Base-by-base conservation (phyloP, 441 rosid genomes). In the Gossypium laxum region DNA sequence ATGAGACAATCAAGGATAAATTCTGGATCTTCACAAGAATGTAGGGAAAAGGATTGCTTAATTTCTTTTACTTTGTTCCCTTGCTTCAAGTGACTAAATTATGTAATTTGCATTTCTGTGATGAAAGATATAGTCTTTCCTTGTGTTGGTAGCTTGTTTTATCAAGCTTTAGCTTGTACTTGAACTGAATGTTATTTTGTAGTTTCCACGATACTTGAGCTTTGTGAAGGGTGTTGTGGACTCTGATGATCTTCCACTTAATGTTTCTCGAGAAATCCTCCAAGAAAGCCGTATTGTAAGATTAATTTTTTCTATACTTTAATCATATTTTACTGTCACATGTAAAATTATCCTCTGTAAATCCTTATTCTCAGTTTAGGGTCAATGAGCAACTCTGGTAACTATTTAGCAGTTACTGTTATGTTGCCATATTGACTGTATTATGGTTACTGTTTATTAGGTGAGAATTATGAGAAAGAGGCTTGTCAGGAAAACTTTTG, bases 391-490 rank as follows among this genome's bases (percentile, higher is more conserved):
- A 47, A 14, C 47, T 6, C 65, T 45, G 48, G 7, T 30, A 15
- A 52, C 15, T 4, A 45, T 43, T 6, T 28, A 45, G 41, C 54
- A 64, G 15, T 61, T 30, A 5, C 0, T 28, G 5, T 19, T 17
- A 32, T 24, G 6, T 18, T 21, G 10, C 47, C 43, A 4, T 22
- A 6, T 68, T 69, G 19, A 7, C 47, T 30, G 7, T 52, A 52
- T 8, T 18, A 50, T 22, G 56, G 38, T 24, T 48, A 22, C 18
- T 19, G 41, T 18, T 62, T 57, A 64, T 74, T 77, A 88, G 92
- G 92, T 88, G 32, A 86, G 99, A 75, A 92, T 92, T 78, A 94
- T 94, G 99, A 92, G 97, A 74, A 94, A 94, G 88, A 85, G 99
- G 78, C 94, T 94, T 26, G 97, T 94, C 18, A 86, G 98, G 75